Percentiles rank a stretch among this genome's conserved stretches.
Evolutionary conservation across 768 basidiomycete species (phyloP).

Genomic region (Agaricus sinodeliciosus): DNA sequence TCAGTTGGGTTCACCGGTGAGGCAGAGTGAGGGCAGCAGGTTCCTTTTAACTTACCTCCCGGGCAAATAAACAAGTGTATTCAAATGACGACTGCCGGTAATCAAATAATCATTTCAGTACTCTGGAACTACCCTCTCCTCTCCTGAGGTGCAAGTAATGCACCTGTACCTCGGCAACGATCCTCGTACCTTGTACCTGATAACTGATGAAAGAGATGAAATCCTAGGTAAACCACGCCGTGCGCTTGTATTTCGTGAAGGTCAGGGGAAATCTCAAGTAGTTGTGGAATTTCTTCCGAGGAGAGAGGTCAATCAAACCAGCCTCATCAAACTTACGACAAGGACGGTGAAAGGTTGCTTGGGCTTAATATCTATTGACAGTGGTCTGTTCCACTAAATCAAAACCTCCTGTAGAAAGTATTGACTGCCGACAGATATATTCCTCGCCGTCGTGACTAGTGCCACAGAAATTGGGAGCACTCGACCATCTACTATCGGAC

Average conservation of each 20-base stretch:
- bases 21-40: not conserved
- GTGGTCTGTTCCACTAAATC: constrained; percentile 36
- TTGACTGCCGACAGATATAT: constrained; percentile 53
- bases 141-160: constrained; percentile 34
- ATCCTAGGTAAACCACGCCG: constrained; percentile 49
- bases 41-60: not conserved
- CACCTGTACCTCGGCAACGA: constrained; percentile 64
- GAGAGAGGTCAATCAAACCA: constrained; percentile 61
- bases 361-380: constrained; percentile 70
- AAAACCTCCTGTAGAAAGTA: no score
- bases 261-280: constrained; percentile 51
- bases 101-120: not conserved
- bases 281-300: constrained; percentile 83
- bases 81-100: not conserved
- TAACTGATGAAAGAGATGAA: constrained; percentile 65
- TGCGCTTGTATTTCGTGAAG: constrained; percentile 69
- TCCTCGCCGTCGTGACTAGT: constrained; percentile 75
- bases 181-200: constrained; percentile 68
- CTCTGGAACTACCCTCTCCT: constrained; percentile 1
- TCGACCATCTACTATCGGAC: constrained; percentile 46
- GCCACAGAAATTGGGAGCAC: constrained; percentile 73
- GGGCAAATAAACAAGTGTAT: constrained; percentile 3
- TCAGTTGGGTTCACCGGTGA: no score
- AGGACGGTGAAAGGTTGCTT: constrained; percentile 77
- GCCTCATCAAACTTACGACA: constrained; percentile 60